A percentile compares a stretch with the other conserved stretches of the same genome.
phyloP scores from a whole-genome alignment of 768 basidiomycete species.

The Mycena maculata region DNA sequence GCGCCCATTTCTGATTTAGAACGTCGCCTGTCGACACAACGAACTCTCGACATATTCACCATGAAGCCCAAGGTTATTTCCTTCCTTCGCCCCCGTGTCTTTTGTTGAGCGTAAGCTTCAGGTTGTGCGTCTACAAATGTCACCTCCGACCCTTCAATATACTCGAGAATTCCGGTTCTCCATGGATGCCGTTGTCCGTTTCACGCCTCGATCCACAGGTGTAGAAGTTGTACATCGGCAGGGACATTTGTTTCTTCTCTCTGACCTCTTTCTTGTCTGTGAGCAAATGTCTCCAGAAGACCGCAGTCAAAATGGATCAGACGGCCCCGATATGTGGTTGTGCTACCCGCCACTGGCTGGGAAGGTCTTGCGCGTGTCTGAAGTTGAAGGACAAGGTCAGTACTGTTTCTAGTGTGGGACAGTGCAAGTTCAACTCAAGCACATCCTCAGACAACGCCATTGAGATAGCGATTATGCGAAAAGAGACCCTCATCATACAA shows the following conservation, averaged over 20 bases:
- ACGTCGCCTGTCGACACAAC: slow-evolving; percentile 76
- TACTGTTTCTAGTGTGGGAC: slow-evolving; percentile 19
- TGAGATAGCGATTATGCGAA: slow-evolving; percentile 86
- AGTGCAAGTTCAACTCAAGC: slow-evolving; percentile 6
- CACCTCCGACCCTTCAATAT: slow-evolving; percentile 82
- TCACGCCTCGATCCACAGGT: slow-evolving; percentile 82
- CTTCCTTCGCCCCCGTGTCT: background rate
- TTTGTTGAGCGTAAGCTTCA: slow-evolving; percentile 44
- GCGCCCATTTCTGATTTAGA: slow-evolving; percentile 85
- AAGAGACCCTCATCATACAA: slow-evolving; percentile 82
- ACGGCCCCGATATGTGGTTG: slow-evolving; percentile 88
- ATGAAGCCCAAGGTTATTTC: slow-evolving; percentile 87
- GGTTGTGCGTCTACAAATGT: slow-evolving; percentile 93
- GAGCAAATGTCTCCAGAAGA: slow-evolving; percentile 85
- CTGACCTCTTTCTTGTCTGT: slow-evolving; percentile 92
- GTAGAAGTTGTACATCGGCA: slow-evolving; percentile 77
- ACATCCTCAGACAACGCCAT: slow-evolving; percentile 70
- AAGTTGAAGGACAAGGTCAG: slow-evolving; percentile 71
- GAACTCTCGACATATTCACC: slow-evolving; percentile 92
- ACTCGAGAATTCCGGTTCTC: slow-evolving; percentile 81
- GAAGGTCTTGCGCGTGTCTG: slow-evolving; percentile 84
- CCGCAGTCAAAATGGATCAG: slow-evolving; percentile 56
- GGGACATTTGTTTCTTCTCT: slow-evolving; percentile 90
- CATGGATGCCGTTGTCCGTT: slow-evolving; percentile 75
- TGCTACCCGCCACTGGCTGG: slow-evolving; percentile 96